A percentile compares a stretch with the other conserved stretches of the same genome.
These are phyloP conservation scores for Thymus quinquecostatus DNA, from an alignment of 257 asterid species.

Conservation along the genomic window DNA sequence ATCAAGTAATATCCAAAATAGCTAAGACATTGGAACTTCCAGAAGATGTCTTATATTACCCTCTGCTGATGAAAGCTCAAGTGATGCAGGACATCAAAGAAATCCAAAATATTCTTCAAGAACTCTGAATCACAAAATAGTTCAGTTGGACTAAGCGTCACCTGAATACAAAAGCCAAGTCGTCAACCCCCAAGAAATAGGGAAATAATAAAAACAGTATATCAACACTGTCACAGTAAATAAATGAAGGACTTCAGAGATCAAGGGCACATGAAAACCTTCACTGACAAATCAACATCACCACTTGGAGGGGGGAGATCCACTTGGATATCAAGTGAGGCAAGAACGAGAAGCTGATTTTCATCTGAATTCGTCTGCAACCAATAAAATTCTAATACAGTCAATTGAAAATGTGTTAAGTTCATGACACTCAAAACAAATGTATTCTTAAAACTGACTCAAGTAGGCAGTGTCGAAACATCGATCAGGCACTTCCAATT, in stretches of 20 bases:
- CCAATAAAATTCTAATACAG: constrained; percentile 26
- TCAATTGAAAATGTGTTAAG: constrained; percentile 1
- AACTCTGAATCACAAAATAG: constrained; percentile 61
- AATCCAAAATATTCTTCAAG: constrained; percentile 58
- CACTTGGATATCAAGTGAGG: constrained; percentile 65
- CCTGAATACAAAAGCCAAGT: constrained; percentile 50
- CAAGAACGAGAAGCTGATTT: constrained; percentile 58
- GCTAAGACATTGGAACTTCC: constrained; percentile 22
- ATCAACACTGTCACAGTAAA: constrained; percentile 16
- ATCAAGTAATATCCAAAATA: not conserved
- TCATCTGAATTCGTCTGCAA: constrained; percentile 49
- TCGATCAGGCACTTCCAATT: no score
- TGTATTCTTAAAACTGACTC: not conserved
- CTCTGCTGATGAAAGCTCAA: constrained; percentile 70
- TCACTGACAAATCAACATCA: constrained; percentile 58
- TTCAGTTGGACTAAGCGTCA: constrained; percentile 60
- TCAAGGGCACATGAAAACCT: constrained; percentile 50
- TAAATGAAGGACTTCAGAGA: constrained; percentile 22
- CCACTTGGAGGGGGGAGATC: constrained; percentile 57
- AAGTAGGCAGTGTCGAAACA: no score
- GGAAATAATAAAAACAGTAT: constrained; percentile 20
- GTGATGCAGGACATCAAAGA: constrained; percentile 48
- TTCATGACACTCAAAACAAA: constrained; percentile 20
- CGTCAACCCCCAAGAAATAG: constrained; percentile 28
- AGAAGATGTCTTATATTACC: constrained; percentile 47